Evolutionary conservation across 305 asterid species (phyloP).

Genomic region (Fraxinus greggii): DNA sequence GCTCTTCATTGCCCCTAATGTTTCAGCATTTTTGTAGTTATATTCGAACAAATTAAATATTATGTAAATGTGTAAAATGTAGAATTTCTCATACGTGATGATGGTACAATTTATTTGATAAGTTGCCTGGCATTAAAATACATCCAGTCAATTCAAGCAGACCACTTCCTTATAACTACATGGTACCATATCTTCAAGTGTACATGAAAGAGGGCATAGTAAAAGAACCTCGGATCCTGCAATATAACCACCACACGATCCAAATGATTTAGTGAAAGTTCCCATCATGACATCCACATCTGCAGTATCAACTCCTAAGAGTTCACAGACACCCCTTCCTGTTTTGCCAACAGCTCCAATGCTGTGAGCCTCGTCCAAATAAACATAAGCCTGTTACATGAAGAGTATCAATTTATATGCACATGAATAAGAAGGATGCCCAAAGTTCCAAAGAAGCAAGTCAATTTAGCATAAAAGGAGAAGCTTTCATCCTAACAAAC

Average conservation of each 20-base stretch:
- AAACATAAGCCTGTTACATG: constrained; percentile 62
- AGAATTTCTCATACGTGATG: background rate
- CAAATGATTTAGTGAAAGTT: constrained; percentile 96
- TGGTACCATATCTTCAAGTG: background rate
- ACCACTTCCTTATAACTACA: background rate
- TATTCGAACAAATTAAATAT: background rate
- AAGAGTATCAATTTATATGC: background rate
- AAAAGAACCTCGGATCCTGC: constrained; percentile 86
- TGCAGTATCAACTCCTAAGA: constrained; percentile 92
- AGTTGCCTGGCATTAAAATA: background rate
- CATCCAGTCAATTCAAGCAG: background rate
- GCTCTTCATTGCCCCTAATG: background rate
- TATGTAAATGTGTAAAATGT: background rate
- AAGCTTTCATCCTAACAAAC: constrained; percentile 8
- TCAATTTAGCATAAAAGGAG: background rate
- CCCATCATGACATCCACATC: constrained; percentile 98
- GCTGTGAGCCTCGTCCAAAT: constrained; percentile 99
- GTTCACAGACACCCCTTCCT: constrained; percentile 98
- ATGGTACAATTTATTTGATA: background rate
- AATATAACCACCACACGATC: constrained; percentile 98
- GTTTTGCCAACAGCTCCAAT: constrained; percentile 98
- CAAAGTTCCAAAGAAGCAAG: background rate
- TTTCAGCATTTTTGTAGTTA: background rate
- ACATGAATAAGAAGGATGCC: constrained; percentile 2
- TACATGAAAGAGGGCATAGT: constrained; percentile 15